Evolutionary conservation across 768 basidiomycete genomes (phyloP), one percentile per base, ranked within the genome.

Genomic region (Rhizopogon salebrosus): DNA sequence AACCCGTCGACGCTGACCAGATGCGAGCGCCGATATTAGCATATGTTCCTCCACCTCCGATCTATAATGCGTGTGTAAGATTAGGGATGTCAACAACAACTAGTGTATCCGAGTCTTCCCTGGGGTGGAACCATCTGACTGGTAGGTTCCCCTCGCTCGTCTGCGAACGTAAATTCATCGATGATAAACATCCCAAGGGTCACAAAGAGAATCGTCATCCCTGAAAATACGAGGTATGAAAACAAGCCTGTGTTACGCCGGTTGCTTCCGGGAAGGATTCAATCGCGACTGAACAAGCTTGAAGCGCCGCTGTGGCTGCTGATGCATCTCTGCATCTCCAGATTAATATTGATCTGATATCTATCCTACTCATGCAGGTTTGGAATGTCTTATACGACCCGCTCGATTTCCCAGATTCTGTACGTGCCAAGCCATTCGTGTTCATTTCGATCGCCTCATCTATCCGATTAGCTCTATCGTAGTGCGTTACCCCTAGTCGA

Each of bases 181-280:
- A 95, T 79, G 61, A 97, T 94, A 72, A 95, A 95, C 81, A 93
- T 83, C 6, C 92, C 93, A 24, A 93, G 73, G n/a, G 85, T 82
- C 18, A 80, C 81, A 42, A 91, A 84, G 37, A 67, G 57, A 27
- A 59, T 57, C 41, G 23, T 48, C 40, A 42, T 40, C 11, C 16
- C 26, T 18, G 22, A 29, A 34, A 37, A 10, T 35, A 34, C 14
- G 37, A 29, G 24, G 36, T 27, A 27, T 42, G 48, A 54, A 52
- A 23, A 18, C 40, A 61, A 67, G 63, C 65, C 24, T 52, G 16
- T 22, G 34, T 22, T 23, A 16, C 24, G 43, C 27, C 49, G 41
- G 52, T 24, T 41, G n/a, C 37, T 40, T 54, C 52, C 31, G 31
- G 31, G 9, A 20, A 34, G 31, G 20, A 5, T 37, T 34, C 13